A percentile compares a stretch with the other conserved stretches of the same genome.
phyloP scores from a whole-genome alignment of 768 basidiomycete genomes.

The Kwoniella dejecticola region DNA sequence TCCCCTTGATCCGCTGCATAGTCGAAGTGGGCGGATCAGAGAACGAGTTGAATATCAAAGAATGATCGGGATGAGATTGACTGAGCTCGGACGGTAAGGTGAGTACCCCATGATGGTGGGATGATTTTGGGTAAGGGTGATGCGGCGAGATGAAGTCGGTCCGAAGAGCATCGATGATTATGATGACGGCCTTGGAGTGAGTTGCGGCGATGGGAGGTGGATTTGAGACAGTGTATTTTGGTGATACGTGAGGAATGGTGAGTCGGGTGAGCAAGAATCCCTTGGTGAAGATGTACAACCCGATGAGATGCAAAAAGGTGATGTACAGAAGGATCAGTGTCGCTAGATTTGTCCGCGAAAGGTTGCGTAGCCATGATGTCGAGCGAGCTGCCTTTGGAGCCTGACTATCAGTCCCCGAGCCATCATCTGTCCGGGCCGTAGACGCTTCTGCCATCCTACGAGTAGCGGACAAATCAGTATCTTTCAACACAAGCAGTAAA shows the following conservation, averaged over 20 bases:
- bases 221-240: slow-evolving; percentile 47
- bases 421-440: neutral
- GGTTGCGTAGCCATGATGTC: slow-evolving; percentile 24
- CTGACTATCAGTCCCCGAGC: neutral
- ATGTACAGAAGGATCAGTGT: slow-evolving; percentile 56
- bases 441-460: neutral
- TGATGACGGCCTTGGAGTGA: slow-evolving; percentile 75
- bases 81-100: slow-evolving; percentile 77
- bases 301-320: slow-evolving; percentile 69
- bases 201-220: slow-evolving; percentile 62
- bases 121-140: slow-evolving; percentile 43
- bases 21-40: slow-evolving; percentile 95
- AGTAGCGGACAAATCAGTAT: too few species aligned
- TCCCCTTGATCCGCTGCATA: slow-evolving; percentile 87
- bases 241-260: slow-evolving; percentile 65
- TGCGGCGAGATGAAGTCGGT: slow-evolving; percentile 84
- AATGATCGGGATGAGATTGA: slow-evolving; percentile 65
- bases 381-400: neutral
- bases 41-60: slow-evolving; percentile 84
- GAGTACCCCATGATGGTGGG: slow-evolving; percentile 78
- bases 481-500: too few species aligned
- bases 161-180: slow-evolving; percentile 89
- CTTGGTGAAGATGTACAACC: slow-evolving; percentile 83
- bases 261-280: slow-evolving; percentile 86
- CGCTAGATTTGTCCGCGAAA: slow-evolving; percentile 48